Conservation (phyloP, 106 monocot species). For the Hemerocallis citrina region DNA sequence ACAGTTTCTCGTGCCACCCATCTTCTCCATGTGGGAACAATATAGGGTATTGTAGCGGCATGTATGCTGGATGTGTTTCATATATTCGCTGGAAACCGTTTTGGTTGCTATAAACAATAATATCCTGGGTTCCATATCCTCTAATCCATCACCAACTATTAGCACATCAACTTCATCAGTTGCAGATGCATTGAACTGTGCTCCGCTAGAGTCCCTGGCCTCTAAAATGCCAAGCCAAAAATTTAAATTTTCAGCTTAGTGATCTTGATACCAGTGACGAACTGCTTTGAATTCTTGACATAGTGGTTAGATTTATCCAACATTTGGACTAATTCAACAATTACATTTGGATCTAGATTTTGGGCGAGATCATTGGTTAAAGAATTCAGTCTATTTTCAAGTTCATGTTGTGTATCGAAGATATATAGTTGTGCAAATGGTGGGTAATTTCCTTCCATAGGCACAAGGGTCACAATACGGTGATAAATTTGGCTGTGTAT, state of each 20-base stretch:
- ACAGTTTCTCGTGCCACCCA: background rate
- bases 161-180: background rate
- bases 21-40: slow-evolving; percentile 15
- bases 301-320: background rate
- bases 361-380: background rate
- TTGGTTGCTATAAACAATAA: background rate
- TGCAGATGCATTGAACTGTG: background rate
- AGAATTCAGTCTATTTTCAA: background rate
- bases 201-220: background rate
- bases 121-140: background rate
- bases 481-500: background rate
- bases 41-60: slow-evolving; percentile 10
- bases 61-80: background rate
- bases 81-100: background rate
- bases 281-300: background rate
- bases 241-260: background rate
- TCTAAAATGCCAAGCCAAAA: background rate
- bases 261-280: background rate
- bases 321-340: background rate
- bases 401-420: background rate
- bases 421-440: background rate
- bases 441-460: background rate
- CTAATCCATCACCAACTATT: background rate
- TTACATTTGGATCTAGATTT: background rate
- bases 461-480: background rate